These are phyloP conservation scores for Phialemoniopsis sp. DNA, from an alignment of 2,329 filamentous ascomycete species.

Conservation along the genomic window DNA sequence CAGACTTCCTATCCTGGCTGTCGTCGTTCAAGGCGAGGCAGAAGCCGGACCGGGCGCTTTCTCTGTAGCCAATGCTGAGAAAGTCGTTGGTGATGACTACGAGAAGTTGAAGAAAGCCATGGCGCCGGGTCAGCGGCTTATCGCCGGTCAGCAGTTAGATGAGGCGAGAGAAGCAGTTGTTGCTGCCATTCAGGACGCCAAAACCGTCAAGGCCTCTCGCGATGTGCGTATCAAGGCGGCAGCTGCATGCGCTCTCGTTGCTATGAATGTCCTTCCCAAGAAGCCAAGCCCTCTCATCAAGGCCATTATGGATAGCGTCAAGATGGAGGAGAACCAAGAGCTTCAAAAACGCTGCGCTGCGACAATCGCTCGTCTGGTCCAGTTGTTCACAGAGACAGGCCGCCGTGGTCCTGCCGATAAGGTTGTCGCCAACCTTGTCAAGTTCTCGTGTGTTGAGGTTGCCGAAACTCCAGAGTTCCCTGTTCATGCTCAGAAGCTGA, in stretches of 20 bases:
- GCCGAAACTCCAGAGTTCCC: constrained; percentile 96
- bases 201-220: constrained; percentile 70
- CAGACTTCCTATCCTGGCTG: constrained; percentile 76
- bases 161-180: constrained; percentile 71
- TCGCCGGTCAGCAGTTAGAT: constrained; percentile 72
- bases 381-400: constrained; percentile 75
- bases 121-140: constrained; percentile 81
- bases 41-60: constrained; percentile 92
- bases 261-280: constrained; percentile 85
- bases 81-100: constrained; percentile 79
- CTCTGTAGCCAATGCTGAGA: constrained; percentile 81
- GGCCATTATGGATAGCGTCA: constrained; percentile 97
- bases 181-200: constrained; percentile 75
- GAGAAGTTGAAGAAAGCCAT: constrained; percentile 86
- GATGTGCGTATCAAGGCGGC: constrained; percentile 85
- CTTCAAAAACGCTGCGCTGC: constrained; percentile 82
- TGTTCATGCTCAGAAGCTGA: constrained; percentile 72
- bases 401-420: constrained; percentile 89
- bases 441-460: constrained; percentile 96
- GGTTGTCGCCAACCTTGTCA: constrained; percentile 90
- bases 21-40: constrained; percentile 89
- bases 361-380: constrained; percentile 81
- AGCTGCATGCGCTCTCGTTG: constrained; percentile 81
- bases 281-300: constrained; percentile 92
- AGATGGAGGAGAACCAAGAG: constrained; percentile 86